phyloP scores from a whole-genome alignment of 345 rosid species.

The Gynandropsis gynandra region DNA sequence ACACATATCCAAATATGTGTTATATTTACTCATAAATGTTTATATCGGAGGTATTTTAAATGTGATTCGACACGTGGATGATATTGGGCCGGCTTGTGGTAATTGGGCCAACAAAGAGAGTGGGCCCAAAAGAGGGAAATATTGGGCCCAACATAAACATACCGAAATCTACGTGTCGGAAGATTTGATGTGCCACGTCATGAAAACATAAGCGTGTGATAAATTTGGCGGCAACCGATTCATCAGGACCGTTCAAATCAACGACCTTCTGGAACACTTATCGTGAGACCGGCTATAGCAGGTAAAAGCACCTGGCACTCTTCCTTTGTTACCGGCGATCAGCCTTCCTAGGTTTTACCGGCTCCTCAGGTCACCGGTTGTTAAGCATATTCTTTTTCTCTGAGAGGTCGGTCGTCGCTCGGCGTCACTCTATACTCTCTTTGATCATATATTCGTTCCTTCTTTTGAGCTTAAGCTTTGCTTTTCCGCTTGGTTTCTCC shows the following conservation, averaged over 20 bases:
- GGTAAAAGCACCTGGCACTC: constrained; percentile 28
- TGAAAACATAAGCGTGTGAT: constrained; percentile 1
- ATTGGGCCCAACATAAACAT: no score
- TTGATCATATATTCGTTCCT: constrained; percentile 10
- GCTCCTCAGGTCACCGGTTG: constrained; percentile 36
- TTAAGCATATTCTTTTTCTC: constrained; percentile 23
- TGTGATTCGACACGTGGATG: no score
- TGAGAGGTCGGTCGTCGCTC: constrained; percentile 21
- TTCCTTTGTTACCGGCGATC: constrained; percentile 15
- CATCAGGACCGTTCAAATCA: constrained; percentile 35
- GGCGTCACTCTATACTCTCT: background rate
- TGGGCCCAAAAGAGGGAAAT: no score
- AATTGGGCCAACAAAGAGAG: no score
- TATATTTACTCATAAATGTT: no score
- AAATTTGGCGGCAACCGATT: constrained; percentile 39
- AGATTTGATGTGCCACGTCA: no score
- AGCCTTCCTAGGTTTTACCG: constrained; percentile 22
- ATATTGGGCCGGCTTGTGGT: no score
- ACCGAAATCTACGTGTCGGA: background rate
- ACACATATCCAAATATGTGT: no score
- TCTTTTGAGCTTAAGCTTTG: constrained; percentile 16
- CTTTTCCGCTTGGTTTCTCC: constrained; percentile 23
- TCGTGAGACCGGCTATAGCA: constrained; percentile 36
- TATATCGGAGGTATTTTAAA: no score
- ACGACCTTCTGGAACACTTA: constrained; percentile 18